Conservation (phyloP, 2,329 filamentous ascomycete species). For the Tolypocladium paradoxum region DNA sequence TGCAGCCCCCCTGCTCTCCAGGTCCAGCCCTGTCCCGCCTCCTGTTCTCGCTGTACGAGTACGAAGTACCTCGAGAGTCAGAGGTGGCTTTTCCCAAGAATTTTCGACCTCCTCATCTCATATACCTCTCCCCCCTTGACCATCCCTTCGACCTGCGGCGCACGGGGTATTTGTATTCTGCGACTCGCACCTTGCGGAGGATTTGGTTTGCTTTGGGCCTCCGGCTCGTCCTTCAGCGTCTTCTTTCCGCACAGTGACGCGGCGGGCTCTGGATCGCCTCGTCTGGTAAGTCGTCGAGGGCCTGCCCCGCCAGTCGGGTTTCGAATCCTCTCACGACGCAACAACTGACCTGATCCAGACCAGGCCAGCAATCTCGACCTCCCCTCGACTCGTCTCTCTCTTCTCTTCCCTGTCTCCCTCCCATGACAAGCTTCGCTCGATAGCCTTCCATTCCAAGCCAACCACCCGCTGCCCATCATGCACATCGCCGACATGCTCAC, state of each 20-base stretch:
- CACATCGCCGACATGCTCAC: slow-evolving; percentile 89
- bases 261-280: background rate
- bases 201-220: background rate
- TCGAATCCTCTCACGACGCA: background rate
- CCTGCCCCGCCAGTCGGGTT: background rate
- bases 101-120: background rate
- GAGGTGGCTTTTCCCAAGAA: background rate
- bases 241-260: background rate
- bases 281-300: background rate
- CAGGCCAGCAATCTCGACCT: background rate
- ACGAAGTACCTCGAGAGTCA: background rate
- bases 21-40: background rate
- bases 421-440: background rate
- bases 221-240: background rate
- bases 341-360: background rate
- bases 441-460: background rate
- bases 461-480: slow-evolving; percentile 41
- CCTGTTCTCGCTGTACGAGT: background rate
- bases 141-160: background rate
- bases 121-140: background rate
- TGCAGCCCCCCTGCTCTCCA: background rate
- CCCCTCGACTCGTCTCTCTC: background rate
- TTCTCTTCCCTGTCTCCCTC: background rate
- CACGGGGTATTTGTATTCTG: background rate
- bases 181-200: background rate